Evolutionary conservation across 768 basidiomycete genomes (phyloP).

Genomic region (Leccinum pellstonianum): DNA sequence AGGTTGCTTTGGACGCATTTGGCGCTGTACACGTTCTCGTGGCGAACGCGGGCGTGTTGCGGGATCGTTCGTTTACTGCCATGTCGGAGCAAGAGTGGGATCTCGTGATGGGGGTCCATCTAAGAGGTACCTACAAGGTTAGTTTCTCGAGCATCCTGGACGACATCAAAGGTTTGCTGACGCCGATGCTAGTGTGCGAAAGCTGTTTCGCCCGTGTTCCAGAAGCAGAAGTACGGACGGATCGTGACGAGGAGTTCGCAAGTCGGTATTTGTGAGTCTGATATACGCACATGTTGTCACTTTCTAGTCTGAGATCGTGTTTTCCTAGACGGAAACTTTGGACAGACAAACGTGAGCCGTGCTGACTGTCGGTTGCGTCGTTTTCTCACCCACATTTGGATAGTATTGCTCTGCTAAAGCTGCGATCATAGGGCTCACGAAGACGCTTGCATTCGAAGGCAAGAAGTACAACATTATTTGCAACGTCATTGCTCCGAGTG

Average conservation of each 20-base stretch:
- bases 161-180: slow-evolving; percentile 2
- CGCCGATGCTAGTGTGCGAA: slow-evolving; percentile 69
- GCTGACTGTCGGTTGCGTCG: not conserved
- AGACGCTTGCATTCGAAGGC: slow-evolving; percentile 88
- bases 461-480: slow-evolving; percentile 86
- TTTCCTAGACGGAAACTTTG: slow-evolving; percentile 85
- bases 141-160: slow-evolving; percentile 1
- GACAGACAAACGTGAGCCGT: slow-evolving; percentile 76
- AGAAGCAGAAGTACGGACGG: slow-evolving; percentile 93
- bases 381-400: not conserved
- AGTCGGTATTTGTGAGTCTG: slow-evolving; percentile 84
- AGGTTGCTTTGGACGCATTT: slow-evolving; percentile 81
- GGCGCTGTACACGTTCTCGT: slow-evolving; percentile 85
- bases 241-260: slow-evolving; percentile 93
- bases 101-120: slow-evolving; percentile 81
- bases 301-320: not conserved
- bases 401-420: slow-evolving; percentile 93
- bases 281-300: not conserved
- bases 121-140: slow-evolving; percentile 90
- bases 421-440: slow-evolving; percentile 87
- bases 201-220: slow-evolving; percentile 96
- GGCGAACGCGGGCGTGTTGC: slow-evolving; percentile 91
- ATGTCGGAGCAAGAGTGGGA: slow-evolving; percentile 97
- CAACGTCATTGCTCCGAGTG: slow-evolving; percentile 84
- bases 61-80: slow-evolving; percentile 89